These are phyloP conservation scores for Wickerhamiella dianesei DNA, from an alignment of 805 yeast genomes.

Conservation along the genomic window DNA sequence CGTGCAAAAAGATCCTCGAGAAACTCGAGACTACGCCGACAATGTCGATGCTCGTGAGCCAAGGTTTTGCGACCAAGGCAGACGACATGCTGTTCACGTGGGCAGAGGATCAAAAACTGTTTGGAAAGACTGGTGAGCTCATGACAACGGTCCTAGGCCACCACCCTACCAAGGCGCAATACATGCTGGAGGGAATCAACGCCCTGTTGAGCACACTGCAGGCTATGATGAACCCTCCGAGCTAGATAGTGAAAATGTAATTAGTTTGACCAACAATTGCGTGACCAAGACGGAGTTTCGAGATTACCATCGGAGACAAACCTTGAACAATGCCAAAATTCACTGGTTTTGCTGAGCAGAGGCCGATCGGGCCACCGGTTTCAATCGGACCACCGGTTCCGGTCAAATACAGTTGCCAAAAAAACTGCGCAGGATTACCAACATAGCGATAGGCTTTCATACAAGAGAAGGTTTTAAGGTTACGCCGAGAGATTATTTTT, in stretches of 20 bases:
- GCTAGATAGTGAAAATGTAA: neutral
- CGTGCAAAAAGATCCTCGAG: constrained; percentile 11
- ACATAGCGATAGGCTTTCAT: neutral
- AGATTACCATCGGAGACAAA: too few species aligned
- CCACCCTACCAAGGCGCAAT: constrained; percentile 22
- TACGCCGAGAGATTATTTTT: neutral
- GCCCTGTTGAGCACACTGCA: constrained; percentile 21
- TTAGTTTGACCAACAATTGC: neutral
- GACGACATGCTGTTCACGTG: constrained; percentile 22
- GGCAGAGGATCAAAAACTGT: constrained; percentile 16
- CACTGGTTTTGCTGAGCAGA: too few species aligned
- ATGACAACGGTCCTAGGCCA: constrained; percentile 22
- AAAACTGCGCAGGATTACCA: neutral
- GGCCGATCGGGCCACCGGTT: too few species aligned
- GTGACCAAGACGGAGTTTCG: too few species aligned
- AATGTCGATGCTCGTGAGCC: constrained; percentile 19
- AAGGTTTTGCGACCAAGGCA: constrained; percentile 19
- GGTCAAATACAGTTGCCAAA: too few species aligned
- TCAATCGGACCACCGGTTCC: too few species aligned
- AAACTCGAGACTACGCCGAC: constrained; percentile 7
- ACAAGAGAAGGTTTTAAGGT: neutral
- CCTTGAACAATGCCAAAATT: too few species aligned
- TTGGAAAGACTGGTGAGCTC: constrained; percentile 10
- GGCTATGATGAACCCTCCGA: constrained; percentile 4
- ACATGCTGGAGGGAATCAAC: constrained; percentile 24